Evolutionary conservation across 1,284 basidiomycete species (phyloP).

Genomic region (Phellopilus nigrolimitatus): DNA sequence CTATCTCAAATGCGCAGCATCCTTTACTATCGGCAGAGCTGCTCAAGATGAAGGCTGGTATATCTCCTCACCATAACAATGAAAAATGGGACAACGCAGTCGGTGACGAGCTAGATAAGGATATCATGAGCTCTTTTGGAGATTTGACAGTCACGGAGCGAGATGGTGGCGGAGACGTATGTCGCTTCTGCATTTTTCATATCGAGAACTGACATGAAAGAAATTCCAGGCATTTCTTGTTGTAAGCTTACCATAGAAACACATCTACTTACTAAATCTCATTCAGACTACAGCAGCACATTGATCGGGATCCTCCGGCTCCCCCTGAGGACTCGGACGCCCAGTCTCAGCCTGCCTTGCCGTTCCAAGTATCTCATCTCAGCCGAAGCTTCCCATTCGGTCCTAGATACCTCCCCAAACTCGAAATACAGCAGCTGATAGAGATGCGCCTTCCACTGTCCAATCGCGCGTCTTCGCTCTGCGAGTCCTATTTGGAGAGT

Average conservation of each 20-base stretch:
- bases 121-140: background rate
- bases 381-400: conserved; percentile 1
- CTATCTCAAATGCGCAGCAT: conserved; percentile 13
- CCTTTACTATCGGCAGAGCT: conserved; percentile 18
- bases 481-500: conserved; percentile 6
- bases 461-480: conserved; percentile 10
- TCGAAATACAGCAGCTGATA: background rate
- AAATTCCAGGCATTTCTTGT: background rate
- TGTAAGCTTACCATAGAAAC: too few species aligned
- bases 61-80: background rate
- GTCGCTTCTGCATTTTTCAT: background rate
- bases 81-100: background rate
- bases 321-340: background rate
- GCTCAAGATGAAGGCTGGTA: conserved; percentile 5
- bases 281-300: background rate
- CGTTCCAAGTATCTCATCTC: background rate
- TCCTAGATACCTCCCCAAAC: background rate
- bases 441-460: conserved; percentile 9
- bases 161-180: background rate
- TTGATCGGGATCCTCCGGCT: too few species aligned
- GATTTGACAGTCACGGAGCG: background rate
- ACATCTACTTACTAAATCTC: too few species aligned
- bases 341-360: background rate
- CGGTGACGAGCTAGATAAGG: background rate
- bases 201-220: too few species aligned